Percentiles rank a stretch among this genome's conserved stretches.
phyloP scores from a whole-genome alignment of 345 rosid genomes.

The Isatis tinctoria region DNA sequence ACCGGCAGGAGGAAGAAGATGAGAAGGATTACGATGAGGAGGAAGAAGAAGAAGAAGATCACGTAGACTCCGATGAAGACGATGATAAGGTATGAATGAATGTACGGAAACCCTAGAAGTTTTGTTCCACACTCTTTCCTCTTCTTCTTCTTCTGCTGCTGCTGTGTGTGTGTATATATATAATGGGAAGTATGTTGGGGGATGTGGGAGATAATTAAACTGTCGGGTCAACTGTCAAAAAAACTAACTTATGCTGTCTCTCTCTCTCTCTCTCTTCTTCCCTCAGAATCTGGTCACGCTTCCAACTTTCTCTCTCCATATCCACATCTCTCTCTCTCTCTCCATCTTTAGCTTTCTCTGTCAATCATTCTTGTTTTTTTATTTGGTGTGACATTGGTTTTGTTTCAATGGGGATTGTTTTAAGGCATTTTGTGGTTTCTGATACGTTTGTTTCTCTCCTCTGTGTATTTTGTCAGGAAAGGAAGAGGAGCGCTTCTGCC shows the following conservation, averaged over 20 bases:
- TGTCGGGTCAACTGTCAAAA: constrained; percentile 87
- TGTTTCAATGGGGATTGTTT: neutral
- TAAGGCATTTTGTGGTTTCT: constrained; percentile 14
- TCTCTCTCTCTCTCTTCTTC: constrained; percentile 18
- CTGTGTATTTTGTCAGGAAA: constrained; percentile 45
- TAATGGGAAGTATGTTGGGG: constrained; percentile 28
- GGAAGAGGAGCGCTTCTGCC: constrained; percentile 44
- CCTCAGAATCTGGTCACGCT: constrained; percentile 78
- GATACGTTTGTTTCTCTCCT: constrained; percentile 14
- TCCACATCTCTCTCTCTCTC: constrained; percentile 32
- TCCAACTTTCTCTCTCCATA: constrained; percentile 53
- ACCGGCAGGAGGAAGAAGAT: constrained; percentile 17
- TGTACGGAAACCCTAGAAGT: constrained; percentile 35
- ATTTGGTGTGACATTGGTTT: constrained; percentile 40
- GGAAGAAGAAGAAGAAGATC: neutral
- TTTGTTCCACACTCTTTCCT: neutral
- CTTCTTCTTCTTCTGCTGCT: too few relatives aligned
- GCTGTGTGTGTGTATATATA: neutral
- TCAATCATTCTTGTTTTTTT: constrained; percentile 34
- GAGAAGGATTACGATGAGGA: constrained; percentile 8
- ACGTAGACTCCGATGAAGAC: constrained; percentile 8
- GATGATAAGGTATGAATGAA: constrained; percentile 28
- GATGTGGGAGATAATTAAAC: constrained; percentile 41
- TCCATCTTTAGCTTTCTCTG: constrained; percentile 20
- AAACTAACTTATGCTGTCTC: constrained; percentile 41